phyloP scores from a whole-genome alignment of 2,329 filamentous ascomycete species.

The Claviceps purpurea region DNA sequence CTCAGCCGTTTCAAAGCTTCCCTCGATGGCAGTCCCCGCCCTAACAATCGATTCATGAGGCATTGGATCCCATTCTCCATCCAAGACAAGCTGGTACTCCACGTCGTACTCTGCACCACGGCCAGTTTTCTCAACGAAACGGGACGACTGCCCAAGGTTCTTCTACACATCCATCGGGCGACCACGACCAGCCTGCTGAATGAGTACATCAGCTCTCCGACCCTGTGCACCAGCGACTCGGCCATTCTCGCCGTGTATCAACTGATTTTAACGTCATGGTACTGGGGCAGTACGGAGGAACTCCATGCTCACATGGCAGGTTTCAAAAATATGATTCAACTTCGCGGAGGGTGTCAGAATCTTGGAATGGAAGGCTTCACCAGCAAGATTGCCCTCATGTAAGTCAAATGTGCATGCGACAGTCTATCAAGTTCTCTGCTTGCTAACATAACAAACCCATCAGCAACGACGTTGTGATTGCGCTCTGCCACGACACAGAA shows the following conservation, averaged over 20 bases:
- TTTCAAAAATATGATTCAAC: slow-evolving; percentile 32
- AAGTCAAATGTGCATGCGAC: slow-evolving; percentile 9
- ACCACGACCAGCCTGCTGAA: slow-evolving; percentile 32
- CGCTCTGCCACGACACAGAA: slow-evolving; percentile 31
- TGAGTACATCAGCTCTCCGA: slow-evolving; percentile 26
- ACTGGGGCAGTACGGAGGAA: slow-evolving; percentile 34
- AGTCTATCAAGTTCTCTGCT: neutral
- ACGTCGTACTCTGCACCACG: slow-evolving; percentile 36
- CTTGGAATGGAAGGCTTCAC: slow-evolving; percentile 33
- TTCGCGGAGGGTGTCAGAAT: slow-evolving; percentile 31
- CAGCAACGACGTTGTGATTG: slow-evolving; percentile 34
- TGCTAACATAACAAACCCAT: slow-evolving; percentile 11
- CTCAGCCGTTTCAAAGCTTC: slow-evolving; percentile 37
- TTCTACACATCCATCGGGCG: slow-evolving; percentile 29
- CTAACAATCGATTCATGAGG: slow-evolving; percentile 31
- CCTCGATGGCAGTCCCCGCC: slow-evolving; percentile 33
- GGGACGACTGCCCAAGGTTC: slow-evolving; percentile 29
- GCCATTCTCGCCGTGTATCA: slow-evolving; percentile 35
- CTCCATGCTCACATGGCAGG: slow-evolving; percentile 33
- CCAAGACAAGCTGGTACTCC: slow-evolving; percentile 34
- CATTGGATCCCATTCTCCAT: slow-evolving; percentile 34
- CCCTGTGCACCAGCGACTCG: slow-evolving; percentile 27
- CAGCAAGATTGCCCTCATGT: slow-evolving; percentile 36
- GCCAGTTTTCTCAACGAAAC: slow-evolving; percentile 38
- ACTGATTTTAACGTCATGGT: slow-evolving; percentile 39